Conservation (phyloP, 495 filamentous ascomycete species). For the Pseudoneurospora amorphoporcata region DNA sequence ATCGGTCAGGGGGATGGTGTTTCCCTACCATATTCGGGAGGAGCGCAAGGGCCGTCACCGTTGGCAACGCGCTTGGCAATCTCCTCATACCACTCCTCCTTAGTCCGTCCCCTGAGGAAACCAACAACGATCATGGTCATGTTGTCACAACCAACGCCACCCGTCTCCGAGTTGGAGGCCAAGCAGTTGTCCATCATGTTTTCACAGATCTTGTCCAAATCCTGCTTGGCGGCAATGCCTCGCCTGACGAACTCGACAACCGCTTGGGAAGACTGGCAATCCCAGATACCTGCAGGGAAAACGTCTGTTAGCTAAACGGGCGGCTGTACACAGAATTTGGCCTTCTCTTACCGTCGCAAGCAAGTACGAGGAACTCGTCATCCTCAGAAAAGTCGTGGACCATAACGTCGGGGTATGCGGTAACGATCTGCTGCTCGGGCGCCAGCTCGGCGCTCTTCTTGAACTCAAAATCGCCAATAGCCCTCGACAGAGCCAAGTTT, state of each 20-base stretch:
- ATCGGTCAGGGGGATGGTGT: conserved; percentile 9
- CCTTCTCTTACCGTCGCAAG: conserved; percentile 74
- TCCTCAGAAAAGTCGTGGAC: conserved; percentile 83
- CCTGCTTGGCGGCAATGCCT: conserved; percentile 91
- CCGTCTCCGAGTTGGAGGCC: conserved; percentile 92
- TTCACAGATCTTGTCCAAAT: conserved; percentile 86
- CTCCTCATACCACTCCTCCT: conserved; percentile 96
- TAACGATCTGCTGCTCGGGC: conserved; percentile 96
- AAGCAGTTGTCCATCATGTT: conserved; percentile 99
- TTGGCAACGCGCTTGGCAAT: conserved; percentile 89
- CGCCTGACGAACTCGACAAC: conserved; percentile 94
- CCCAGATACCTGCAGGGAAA: conserved; percentile 74
- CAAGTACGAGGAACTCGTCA: conserved; percentile 94
- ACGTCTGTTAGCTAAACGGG: not conserved
- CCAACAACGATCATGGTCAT: conserved; percentile 96
- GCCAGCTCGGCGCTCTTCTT: conserved; percentile 97
- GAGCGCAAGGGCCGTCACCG: conserved; percentile 96
- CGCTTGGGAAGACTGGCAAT: conserved; percentile 95
- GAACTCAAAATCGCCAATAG: conserved; percentile 98
- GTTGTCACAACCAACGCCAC: conserved; percentile 97
- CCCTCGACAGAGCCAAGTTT: conserved; percentile 93
- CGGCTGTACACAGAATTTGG: not conserved
- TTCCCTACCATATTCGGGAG: conserved; percentile 95
- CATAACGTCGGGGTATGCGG: conserved; percentile 87
- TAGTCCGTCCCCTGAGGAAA: conserved; percentile 78